phyloP scores from a whole-genome alignment of 2,329 filamentous ascomycete species.

The Rhynchosporium agropyri region DNA sequence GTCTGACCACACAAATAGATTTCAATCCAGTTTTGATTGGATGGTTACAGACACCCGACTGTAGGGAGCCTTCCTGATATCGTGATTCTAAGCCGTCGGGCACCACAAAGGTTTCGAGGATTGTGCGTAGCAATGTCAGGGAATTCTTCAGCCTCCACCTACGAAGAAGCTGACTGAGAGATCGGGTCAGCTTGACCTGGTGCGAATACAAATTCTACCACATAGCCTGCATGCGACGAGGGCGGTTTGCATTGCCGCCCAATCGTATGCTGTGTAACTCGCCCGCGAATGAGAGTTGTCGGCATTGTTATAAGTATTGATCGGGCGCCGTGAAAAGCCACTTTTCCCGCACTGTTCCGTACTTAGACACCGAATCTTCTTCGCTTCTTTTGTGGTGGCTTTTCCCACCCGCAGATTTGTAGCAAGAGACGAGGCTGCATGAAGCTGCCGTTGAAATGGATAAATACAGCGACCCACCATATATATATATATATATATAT shows the following conservation, averaged over 20 bases:
- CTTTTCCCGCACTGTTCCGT: neutral
- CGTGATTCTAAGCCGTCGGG: neutral
- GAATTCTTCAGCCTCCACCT: neutral
- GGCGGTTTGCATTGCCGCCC: neutral
- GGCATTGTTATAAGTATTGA: neutral
- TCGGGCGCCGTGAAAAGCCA: constrained; percentile 3
- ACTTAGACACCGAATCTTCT: neutral
- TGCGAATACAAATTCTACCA: neutral
- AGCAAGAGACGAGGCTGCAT: neutral
- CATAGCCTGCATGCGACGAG: neutral
- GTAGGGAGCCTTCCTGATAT: neutral
- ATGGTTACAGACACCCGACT: neutral
- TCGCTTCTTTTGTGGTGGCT: neutral
- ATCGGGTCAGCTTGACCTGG: neutral
- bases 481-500: too few relatives aligned
- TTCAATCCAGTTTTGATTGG: neutral
- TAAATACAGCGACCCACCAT: neutral
- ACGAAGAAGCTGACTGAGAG: neutral
- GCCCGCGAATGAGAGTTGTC: neutral
- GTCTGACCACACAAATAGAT: neutral
- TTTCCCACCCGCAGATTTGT: neutral
- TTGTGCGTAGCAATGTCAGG: neutral
- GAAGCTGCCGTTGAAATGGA: neutral
- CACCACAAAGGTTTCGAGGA: neutral
- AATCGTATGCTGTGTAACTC: constrained; percentile 1